Base-by-base conservation (phyloP, 495 filamentous ascomycete species). In the Hyaloscypha hepaticicola region DNA sequence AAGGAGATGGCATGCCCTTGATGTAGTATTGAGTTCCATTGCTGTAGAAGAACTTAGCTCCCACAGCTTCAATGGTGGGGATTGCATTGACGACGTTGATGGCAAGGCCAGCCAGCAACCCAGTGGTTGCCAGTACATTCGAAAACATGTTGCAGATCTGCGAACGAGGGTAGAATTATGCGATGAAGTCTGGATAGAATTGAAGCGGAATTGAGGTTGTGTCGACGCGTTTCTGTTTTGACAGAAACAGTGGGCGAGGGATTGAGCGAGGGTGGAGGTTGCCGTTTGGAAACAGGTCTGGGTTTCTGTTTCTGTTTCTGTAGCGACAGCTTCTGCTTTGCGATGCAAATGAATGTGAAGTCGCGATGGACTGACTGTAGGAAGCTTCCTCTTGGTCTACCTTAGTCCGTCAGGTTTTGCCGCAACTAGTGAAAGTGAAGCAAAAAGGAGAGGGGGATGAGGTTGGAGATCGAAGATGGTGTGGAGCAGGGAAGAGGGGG, bases 21-120 rank as follows among this genome's bases (percentile, higher is more conserved):
- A 94, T 83, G 76, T 83, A 95, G 76, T 87, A 96, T 73, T 93
- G 90, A 19, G 84, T 79, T 61, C 91, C 90, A 75, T 91, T 82
- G 66, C 80, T 83, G 60, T 83, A 86, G 77, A 93, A 95, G 80
- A 96, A 91, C 75, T 95, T 96, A 75, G 87, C 85, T n/a, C 91
- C 91, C 28, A 88, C 85, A 24, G 83, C 80, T 16, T 83, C 82
- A 69, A 96, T 89, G 28, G 73, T 66, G 21, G 76, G 70, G 27
- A 75, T 63, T 25, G 74, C 77, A 71, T 74, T 68, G 55, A 77
- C 70, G 25, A 77, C 56, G 41, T 33, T 63, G 57, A 70, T 56
- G 57, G 58, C 68, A 14, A 60, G 59, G 25, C 56, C 52, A 16
- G 65, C 65, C 14, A 70, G 55, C 59, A 72, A 38, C 31, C 19